phyloP scores from a whole-genome alignment of 805 yeast genomes.

The Saccharomycopsis oosterbeekiorum region DNA sequence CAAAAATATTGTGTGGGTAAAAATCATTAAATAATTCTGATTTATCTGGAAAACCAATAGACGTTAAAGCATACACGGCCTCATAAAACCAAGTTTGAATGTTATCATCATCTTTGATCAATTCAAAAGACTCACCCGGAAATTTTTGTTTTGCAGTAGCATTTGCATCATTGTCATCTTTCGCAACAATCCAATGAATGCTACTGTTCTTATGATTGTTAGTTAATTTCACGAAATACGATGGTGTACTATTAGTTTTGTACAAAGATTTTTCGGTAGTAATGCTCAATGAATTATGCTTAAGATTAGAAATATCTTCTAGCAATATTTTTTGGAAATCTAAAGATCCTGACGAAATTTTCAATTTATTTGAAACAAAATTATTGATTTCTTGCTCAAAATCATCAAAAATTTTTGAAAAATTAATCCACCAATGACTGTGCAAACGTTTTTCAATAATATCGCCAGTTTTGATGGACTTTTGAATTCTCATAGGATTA shows the following conservation, averaged over 20 bases:
- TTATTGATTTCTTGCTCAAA: neutral
- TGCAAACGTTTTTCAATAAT: constrained; percentile 90
- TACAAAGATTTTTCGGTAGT: constrained; percentile 7
- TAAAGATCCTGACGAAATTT: neutral
- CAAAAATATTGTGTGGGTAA: constrained; percentile 82
- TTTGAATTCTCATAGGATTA: constrained; percentile 91
- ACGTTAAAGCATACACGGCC: constrained; percentile 94
- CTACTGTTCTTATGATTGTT: constrained; percentile 40
- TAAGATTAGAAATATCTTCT: neutral
- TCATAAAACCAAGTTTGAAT: constrained; percentile 92
- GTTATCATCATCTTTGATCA: constrained; percentile 94
- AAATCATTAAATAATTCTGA: constrained; percentile 53
- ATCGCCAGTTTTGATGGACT: constrained; percentile 94
- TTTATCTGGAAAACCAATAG: constrained; percentile 87
- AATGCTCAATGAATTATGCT: neutral
- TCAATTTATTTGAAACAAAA: neutral
- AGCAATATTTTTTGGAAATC: neutral
- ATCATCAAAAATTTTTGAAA: neutral
- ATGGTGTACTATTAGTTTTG: constrained; percentile 50
- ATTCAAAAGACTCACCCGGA: constrained; percentile 49
- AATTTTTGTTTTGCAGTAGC: constrained; percentile 67
- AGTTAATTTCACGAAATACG: constrained; percentile 51
- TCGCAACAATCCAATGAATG: constrained; percentile 84
- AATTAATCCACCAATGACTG: constrained; percentile 99
- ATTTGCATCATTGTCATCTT: constrained; percentile 71